A percentile compares a stretch with the other conserved stretches of the same genome.
Evolutionary conservation across 306 rosid genomes (phyloP).

Genomic region (Prunus mongolica): DNA sequence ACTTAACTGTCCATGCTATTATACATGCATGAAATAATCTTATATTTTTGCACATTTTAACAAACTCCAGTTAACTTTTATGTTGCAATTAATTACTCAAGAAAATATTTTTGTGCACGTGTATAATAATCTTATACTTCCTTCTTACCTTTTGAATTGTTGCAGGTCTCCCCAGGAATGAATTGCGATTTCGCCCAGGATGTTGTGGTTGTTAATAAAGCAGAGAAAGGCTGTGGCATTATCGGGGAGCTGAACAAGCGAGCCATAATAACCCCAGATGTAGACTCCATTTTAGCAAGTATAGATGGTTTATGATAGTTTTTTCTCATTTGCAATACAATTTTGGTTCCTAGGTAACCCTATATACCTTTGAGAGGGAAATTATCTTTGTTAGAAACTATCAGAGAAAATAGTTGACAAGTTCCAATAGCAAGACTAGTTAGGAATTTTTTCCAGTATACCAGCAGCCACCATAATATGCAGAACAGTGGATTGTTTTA

Average conservation of each 20-base stretch:
- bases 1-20: neutral
- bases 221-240: conserved; percentile 52
- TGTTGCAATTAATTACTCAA: neutral
- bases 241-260: conserved; percentile 68
- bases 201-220: conserved; percentile 51
- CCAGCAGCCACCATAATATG: neutral
- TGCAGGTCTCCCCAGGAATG: conserved; percentile 79
- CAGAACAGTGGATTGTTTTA: neutral
- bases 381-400: neutral
- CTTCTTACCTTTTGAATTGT: conserved; percentile 15
- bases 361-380: neutral
- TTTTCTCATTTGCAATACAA: conserved; percentile 4
- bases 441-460: neutral
- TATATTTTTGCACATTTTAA: neutral
- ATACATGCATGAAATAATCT: neutral
- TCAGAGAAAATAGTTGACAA: conserved; percentile 6
- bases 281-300: conserved; percentile 44
- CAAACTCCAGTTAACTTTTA: neutral
- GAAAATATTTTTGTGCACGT: too few species aligned
- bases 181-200: conserved; percentile 63
- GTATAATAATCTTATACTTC: too few species aligned
- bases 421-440: neutral
- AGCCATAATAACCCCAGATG: conserved; percentile 57
- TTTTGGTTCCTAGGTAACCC: conserved; percentile 15
- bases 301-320: conserved; percentile 41